Evolutionary conservation across 106 monocot species (phyloP), one percentile per base, ranked within the genome.

Genomic region (Xerophyta viscosa): DNA sequence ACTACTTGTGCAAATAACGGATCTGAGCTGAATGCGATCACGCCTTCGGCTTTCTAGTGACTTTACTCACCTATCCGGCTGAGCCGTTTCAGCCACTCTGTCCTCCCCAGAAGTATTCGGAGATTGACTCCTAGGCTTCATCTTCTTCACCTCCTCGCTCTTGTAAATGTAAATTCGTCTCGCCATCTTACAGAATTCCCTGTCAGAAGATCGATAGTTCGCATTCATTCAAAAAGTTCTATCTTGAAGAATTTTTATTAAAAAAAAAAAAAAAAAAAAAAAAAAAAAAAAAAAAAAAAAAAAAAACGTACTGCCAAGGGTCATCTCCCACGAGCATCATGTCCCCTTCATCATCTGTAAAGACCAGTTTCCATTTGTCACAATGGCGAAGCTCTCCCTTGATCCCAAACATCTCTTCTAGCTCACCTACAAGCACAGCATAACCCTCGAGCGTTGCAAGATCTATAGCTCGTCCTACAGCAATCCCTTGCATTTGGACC

Each of bases 401-500:
- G 37, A 92, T 92, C 49, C 83, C 83, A 51, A 92, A 87, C 92
- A 92, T 87, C 63, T 77, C 46, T 31, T 87, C 83, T 1, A 92
- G 71, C 58, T 87, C 92, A 1, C 19, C 20, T 52, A 68, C 77
- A 39, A 92, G 59, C 46, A 81, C 67, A 15, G 65, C 68, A 33
- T 92, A 92, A 7, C 83, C 72, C 26, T 77, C 65, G 5, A 92
- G 46, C 20, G 49, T 29, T 3, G 71, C 58, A 17, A 92, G 66
- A 62, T 92, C 87, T 37, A 92, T 76, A 20, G 92, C 86, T 69
- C 92, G 58, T 1, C 86, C 86, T 0, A 92, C 92, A 2, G 87
- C 92, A 57, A 78, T 63, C 28, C 92, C 92, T 65, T 87, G 80
- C 87, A 87, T 92, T 43, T 83, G 87, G 63, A 92, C 92, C 92